Conservation (phyloP, 495 filamentous ascomycete genomes). For the Penicillium mononematosum region DNA sequence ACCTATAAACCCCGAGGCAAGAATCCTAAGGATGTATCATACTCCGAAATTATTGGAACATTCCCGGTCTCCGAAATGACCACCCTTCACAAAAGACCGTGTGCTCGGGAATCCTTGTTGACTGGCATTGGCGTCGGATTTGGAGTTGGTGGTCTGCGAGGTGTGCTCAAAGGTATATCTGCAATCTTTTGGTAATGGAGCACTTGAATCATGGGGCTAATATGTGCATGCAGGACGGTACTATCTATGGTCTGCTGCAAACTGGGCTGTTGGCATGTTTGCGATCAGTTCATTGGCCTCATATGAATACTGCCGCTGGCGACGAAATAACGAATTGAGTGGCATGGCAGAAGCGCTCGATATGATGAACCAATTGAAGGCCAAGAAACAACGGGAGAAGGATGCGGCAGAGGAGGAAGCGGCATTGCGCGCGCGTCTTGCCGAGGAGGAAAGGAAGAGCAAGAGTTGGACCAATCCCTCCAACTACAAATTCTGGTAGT, state of each 20-base stretch:
- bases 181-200: neutral
- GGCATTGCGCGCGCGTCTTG: slow-evolving; percentile 31
- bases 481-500: slow-evolving; percentile 53
- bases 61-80: slow-evolving; percentile 69
- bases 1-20: slow-evolving; percentile 49
- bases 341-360: slow-evolving; percentile 79
- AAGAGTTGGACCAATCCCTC: slow-evolving; percentile 53
- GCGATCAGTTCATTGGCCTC: slow-evolving; percentile 58
- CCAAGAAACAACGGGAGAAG: slow-evolving; percentile 65
- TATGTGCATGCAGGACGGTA: slow-evolving; percentile 36
- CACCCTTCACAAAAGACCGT: slow-evolving; percentile 75
- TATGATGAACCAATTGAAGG: slow-evolving; percentile 71
- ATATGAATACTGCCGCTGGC: slow-evolving; percentile 79
- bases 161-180: slow-evolving; percentile 68
- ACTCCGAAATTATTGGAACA: slow-evolving; percentile 64
- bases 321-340: slow-evolving; percentile 65
- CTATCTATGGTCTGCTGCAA: slow-evolving; percentile 58
- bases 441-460: slow-evolving; percentile 50
- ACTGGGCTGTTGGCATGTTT: slow-evolving; percentile 83
- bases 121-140: slow-evolving; percentile 78
- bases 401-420: slow-evolving; percentile 54
- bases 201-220: slow-evolving; percentile 4
- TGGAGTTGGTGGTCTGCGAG: slow-evolving; percentile 66
- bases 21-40: slow-evolving; percentile 42
- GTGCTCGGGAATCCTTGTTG: slow-evolving; percentile 77